These are phyloP conservation scores for Tubosaeta brunneosetosa DNA, from an alignment of 768 basidiomycete genomes.

Conservation along the genomic window DNA sequence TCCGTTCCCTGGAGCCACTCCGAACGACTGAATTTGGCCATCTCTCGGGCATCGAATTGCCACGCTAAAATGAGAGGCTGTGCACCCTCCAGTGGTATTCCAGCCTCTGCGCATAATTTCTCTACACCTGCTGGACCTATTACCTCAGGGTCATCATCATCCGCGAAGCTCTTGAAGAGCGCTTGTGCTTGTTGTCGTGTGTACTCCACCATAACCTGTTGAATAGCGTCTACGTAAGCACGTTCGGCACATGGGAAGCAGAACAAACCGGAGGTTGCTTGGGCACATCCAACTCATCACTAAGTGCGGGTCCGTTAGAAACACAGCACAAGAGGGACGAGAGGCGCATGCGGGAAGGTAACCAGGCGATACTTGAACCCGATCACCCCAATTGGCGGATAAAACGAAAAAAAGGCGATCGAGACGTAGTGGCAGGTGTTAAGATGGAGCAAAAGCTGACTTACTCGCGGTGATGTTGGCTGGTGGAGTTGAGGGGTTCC, in stretches of 20 bases:
- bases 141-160: slow-evolving; percentile 40
- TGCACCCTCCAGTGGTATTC: slow-evolving; percentile 70
- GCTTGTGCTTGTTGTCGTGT: slow-evolving; percentile 43
- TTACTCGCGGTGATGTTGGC: slow-evolving; percentile 27
- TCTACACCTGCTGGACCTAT: slow-evolving; percentile 76
- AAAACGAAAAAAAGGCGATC: slow-evolving; percentile 7
- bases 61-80: slow-evolving; percentile 71
- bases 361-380: slow-evolving; percentile 22
- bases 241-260: slow-evolving; percentile 3
- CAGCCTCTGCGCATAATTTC: slow-evolving; percentile 61
- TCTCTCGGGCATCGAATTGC: slow-evolving; percentile 65
- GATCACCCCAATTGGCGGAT: slow-evolving; percentile 19
- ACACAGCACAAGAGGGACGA: slow-evolving; percentile 60
- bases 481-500: slow-evolving; percentile 25
- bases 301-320: slow-evolving; percentile 50
- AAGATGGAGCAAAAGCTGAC: slow-evolving; percentile 23
- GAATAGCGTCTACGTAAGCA: background rate
- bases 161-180: slow-evolving; percentile 63
- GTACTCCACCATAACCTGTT: slow-evolving; percentile 36
- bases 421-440: slow-evolving; percentile 8
- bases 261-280: slow-evolving; percentile 29
- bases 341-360: slow-evolving; percentile 51
- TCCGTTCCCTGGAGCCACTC: slow-evolving; percentile 66
- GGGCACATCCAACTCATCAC: slow-evolving; percentile 41
- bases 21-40: slow-evolving; percentile 63